Evolutionary conservation across 2,329 filamentous ascomycete genomes (phyloP), one percentile per base, ranked within the genome.

Genomic region (Fusarium cyanostomum): DNA sequence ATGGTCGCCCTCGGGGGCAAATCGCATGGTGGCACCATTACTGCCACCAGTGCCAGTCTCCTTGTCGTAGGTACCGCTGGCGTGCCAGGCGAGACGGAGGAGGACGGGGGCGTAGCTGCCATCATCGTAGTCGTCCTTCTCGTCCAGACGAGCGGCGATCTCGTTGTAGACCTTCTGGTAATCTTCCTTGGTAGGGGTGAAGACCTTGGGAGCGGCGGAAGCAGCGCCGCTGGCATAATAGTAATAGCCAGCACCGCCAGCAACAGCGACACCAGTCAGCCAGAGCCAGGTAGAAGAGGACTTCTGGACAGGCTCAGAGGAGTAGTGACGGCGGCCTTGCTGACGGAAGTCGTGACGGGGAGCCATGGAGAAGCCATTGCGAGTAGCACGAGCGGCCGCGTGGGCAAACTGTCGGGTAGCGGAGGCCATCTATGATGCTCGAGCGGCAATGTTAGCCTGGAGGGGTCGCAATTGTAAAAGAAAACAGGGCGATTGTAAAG

Each of bases 1-100:
- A 79, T 99, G 94, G 77, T 89, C 89, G 59, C 87, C 84, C 81
- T 98, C 95, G 42, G 94, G 94, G 21, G 89, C 84, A 77, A 97
- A 98, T 74, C 95, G 89, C 95, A 98, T 98, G 67, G 94, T 97
- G 56, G 94, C 94, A 67, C 95, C 94, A 78, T 98, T 97, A 84
- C 91, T 94, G 68, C 94, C 94, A 72, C 94, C 95, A 41, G 94
- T 98, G 66, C 86, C 85, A 24, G 94, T 97, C 74, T 86, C 86
- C 81, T 90, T 91, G 76, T 98, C 94, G 74, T 90, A 98, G 71
- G 94, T 99, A 70, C 94, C 94, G 70, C 89, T 93, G 67, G 90
- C 89, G 82, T 98, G 95, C 94, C 95, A 98, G 62, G 92, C 94
- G 69, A 98, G 86, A 72, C 94, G 88, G 65, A 98, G 81, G 54